These are phyloP conservation scores for Xylaria sp. DNA, from an alignment of 2,329 filamentous ascomycete species.

Conservation along the genomic window DNA sequence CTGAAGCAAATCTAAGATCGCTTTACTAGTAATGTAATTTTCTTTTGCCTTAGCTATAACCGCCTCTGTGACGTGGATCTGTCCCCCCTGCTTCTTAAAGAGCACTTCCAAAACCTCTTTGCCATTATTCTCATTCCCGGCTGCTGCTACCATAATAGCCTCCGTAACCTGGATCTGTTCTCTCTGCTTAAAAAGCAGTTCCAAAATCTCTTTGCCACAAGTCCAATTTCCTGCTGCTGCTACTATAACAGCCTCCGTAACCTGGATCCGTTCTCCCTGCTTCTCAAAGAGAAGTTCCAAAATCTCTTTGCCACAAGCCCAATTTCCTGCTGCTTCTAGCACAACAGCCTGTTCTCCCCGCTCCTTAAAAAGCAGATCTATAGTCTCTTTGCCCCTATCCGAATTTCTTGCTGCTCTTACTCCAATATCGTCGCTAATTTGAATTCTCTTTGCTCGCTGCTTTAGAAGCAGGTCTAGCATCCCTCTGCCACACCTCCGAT, in stretches of 20 bases:
- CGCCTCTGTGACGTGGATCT: not conserved
- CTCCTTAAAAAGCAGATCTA: not conserved
- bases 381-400: not conserved
- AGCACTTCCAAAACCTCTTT: not conserved
- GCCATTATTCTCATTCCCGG: not conserved
- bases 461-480: not conserved
- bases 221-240: not conserved
- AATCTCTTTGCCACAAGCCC: not conserved
- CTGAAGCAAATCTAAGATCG: not conserved
- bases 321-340: not conserved
- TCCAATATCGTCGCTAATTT: not conserved
- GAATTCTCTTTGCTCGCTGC: not conserved
- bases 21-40: too few species aligned
- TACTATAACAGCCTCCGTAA: conserved; percentile 5
- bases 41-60: not conserved
- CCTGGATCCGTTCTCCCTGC: not conserved
- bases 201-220: not conserved
- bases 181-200: not conserved
- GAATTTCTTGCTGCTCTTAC: not conserved
- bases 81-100: not conserved
- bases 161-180: not conserved
- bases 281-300: not conserved
- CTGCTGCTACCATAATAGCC: not conserved
- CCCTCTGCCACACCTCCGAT: too few species aligned
- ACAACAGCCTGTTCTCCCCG: not conserved